Conservation (phyloP, 164 flowering plant species). For the Vitis amurensis region DNA sequence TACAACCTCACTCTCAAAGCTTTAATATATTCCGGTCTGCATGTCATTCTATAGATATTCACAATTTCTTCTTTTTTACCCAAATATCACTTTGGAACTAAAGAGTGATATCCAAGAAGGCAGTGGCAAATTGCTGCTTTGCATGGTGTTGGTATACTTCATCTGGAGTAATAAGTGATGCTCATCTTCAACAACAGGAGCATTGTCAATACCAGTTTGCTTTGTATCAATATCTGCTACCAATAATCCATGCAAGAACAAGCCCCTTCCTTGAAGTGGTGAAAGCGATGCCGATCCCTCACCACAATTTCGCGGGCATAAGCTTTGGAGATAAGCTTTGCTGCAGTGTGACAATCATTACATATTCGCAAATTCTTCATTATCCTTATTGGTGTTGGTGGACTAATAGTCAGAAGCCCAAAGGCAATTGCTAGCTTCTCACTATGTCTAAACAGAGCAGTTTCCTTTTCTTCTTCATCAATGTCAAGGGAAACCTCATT, state of each 20-base stretch:
- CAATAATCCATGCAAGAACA: slow-evolving; percentile 47
- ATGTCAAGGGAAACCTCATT: slow-evolving; percentile 37
- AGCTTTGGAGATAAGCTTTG: slow-evolving; percentile 36
- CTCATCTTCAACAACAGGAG: not conserved
- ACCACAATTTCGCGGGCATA: slow-evolving; percentile 39
- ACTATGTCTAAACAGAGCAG: slow-evolving; percentile 38
- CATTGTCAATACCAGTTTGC: not conserved
- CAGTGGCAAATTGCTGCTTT: no score
- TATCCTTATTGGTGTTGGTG: slow-evolving; percentile 40
- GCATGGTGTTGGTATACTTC: no score
- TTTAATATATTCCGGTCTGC: no score
- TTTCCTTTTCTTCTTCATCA: slow-evolving; percentile 49
- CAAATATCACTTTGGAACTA: no score
- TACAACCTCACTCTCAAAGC: no score
- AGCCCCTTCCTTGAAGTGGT: slow-evolving; percentile 39
- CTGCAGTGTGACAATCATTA: slow-evolving; percentile 39
- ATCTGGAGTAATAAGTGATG: not conserved
- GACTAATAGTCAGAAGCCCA: slow-evolving; percentile 30
- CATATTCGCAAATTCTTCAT: slow-evolving; percentile 48
- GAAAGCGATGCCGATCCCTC: slow-evolving; percentile 48
- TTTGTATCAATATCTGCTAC: slow-evolving; percentile 15
- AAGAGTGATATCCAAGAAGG: no score
- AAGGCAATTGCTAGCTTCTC: slow-evolving; percentile 51
- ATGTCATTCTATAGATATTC: no score
- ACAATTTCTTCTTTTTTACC: no score